Evolutionary conservation across 495 filamentous ascomycete species (phyloP).

Genomic region (Rhypophila decipiens): DNA sequence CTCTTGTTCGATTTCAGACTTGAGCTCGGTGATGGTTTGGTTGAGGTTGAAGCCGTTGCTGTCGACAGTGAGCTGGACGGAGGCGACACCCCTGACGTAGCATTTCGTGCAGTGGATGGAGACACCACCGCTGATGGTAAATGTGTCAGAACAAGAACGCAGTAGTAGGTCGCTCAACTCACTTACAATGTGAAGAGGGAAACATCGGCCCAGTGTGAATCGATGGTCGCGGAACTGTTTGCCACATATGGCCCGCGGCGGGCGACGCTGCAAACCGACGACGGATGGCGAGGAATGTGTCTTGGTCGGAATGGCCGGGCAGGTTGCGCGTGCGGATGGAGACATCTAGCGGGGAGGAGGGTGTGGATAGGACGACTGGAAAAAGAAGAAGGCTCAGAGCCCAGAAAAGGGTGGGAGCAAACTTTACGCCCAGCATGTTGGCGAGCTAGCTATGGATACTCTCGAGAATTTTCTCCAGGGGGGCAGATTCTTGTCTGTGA

Average conservation of each 20-base stretch:
- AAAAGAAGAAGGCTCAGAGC: background rate
- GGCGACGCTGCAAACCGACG: background rate
- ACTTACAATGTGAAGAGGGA: no score
- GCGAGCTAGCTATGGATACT: no score
- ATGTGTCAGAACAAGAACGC: background rate
- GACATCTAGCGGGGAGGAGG: background rate
- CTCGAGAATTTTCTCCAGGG: no score
- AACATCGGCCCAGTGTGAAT: background rate
- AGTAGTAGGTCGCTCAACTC: background rate
- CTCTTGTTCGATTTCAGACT: slow-evolving; percentile 5
- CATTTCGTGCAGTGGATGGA: slow-evolving; percentile 45
- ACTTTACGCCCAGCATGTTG: background rate
- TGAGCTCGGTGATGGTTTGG: slow-evolving; percentile 6
- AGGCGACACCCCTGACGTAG: slow-evolving; percentile 44
- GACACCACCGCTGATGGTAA: slow-evolving; percentile 5
- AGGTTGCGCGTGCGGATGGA: background rate
- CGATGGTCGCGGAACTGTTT: background rate
- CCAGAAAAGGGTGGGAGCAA: background rate
- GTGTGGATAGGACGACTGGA: background rate
- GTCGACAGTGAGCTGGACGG: slow-evolving; percentile 29
- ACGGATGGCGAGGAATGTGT: background rate
- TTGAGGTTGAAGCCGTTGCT: slow-evolving; percentile 6
- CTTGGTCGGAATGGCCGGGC: background rate
- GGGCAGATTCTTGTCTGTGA: no score
- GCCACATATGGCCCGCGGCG: background rate